Base-by-base conservation (phyloP, 345 rosid genomes). In the Arabis alpina region DNA sequence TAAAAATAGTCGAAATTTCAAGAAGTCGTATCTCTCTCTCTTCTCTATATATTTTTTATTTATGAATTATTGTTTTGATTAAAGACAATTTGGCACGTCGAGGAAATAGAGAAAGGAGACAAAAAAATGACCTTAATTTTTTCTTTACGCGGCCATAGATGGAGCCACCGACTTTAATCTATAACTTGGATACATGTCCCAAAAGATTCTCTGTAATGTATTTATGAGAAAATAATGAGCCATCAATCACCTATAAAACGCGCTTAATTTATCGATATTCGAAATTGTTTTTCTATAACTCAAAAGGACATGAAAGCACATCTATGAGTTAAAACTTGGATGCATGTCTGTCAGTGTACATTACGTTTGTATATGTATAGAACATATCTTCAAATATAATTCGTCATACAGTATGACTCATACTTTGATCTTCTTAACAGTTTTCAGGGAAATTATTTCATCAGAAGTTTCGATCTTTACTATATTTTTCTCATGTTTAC, bases 141-240 rank as follows among this genome's bases (percentile, higher is more conserved):
- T 6, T 34, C 37, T 34, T 73, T 74, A 74, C 77, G 77, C 72
- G 77, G 77, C 77, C 1, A 58, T 59, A 74, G 72, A 74, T 73
- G 44, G 72, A 74, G 61, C 55, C 77, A 74, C 77, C 72, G 77
- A 74, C 62, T 52, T 40, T 24, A 52, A 15, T 43, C 7, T 42
- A 73, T 45, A 61, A 66, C 68, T 74, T 60, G 55, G 68, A 74
- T 66, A 61, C 73, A 74, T 67, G 78, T 74, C 68, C 77, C 77
- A 10, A 74, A 60, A 74, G 67, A 74, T 74, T 74, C 77, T 74
- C 61, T 66, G 40, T 10, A 36, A 36, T 36, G 40, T 36, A 36
- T 36, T 4, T 6, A 11, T 24, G 51, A 11, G 19, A 53, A 58
- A 58, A 44, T 48, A 56, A 23, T 54, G 13, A 64, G 59, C 59